These are phyloP conservation scores for Boletus bicolor DNA, from an alignment of 768 basidiomycete genomes.

Conservation along the genomic window DNA sequence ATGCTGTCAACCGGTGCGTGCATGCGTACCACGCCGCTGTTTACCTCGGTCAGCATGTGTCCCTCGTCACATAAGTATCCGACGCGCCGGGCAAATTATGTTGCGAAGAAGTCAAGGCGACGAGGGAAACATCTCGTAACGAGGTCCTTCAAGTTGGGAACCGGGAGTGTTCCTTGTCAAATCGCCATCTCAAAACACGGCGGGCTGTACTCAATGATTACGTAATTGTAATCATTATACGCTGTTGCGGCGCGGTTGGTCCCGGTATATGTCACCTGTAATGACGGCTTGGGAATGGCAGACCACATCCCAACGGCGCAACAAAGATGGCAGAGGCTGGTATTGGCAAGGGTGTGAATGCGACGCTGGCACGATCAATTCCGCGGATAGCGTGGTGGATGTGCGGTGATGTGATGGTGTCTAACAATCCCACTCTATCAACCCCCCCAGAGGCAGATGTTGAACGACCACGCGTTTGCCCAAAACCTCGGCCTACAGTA, in stretches of 20 bases:
- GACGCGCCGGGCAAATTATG: conserved; percentile 4
- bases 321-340: background rate
- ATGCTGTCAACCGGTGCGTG: conserved; percentile 7
- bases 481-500: conserved; percentile 76
- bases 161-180: conserved; percentile 1
- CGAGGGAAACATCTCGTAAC: background rate
- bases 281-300: conserved; percentile 12
- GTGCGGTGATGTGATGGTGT: background rate
- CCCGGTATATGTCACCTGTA: background rate
- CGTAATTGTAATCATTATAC: background rate
- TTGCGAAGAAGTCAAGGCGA: conserved; percentile 14
- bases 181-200: background rate
- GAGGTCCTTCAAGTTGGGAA: background rate
- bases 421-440: conserved; percentile 62
- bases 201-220: background rate
- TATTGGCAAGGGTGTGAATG: conserved; percentile 19
- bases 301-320: background rate
- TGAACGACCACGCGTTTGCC: conserved; percentile 96
- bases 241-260: background rate
- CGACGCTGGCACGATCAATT: conserved; percentile 4
- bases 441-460: conserved; percentile 82
- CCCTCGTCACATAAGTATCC: background rate
- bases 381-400: conserved; percentile 15
- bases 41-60: conserved; percentile 5
- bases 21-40: background rate